Evolutionary conservation across 2,329 filamentous ascomycete species (phyloP).

Genomic region (Aspergillus viridinutans): DNA sequence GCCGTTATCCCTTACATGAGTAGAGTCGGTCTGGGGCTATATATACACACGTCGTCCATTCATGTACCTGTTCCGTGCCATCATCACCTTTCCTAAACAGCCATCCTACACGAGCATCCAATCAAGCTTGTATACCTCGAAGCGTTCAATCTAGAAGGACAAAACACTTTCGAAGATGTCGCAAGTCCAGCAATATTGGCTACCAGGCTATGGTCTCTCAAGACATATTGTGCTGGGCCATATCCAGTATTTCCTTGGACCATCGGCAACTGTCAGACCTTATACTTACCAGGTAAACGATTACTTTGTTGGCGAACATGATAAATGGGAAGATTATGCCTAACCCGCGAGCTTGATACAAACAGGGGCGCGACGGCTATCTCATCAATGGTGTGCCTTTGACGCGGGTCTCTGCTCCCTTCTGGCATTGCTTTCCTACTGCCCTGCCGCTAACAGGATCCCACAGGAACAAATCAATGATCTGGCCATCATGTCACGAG

Average conservation of each 20-base stretch:
- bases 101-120: background rate
- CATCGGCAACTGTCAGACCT: constrained; percentile 44
- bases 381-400: constrained; percentile 44
- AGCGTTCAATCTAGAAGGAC: background rate
- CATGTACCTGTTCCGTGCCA: background rate
- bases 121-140: background rate
- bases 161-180: constrained; percentile 25
- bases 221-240: constrained; percentile 47
- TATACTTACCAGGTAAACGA: constrained; percentile 45
- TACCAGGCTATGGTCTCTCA: constrained; percentile 47
- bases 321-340: constrained; percentile 8
- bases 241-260: constrained; percentile 47
- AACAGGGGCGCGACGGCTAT: constrained; percentile 47
- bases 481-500: constrained; percentile 43
- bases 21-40: background rate
- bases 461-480: constrained; percentile 48
- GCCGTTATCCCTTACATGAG: background rate
- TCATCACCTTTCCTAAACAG: background rate
- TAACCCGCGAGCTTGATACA: constrained; percentile 20
- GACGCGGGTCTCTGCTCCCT: constrained; percentile 36
- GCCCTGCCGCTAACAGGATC: constrained; percentile 7
- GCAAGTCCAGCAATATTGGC: constrained; percentile 43
- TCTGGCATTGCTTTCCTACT: background rate
- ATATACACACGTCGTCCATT: background rate
- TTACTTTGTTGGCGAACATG: background rate